Base-by-base conservation (phyloP, 495 filamentous ascomycete genomes). In the Cercophora scortea region DNA sequence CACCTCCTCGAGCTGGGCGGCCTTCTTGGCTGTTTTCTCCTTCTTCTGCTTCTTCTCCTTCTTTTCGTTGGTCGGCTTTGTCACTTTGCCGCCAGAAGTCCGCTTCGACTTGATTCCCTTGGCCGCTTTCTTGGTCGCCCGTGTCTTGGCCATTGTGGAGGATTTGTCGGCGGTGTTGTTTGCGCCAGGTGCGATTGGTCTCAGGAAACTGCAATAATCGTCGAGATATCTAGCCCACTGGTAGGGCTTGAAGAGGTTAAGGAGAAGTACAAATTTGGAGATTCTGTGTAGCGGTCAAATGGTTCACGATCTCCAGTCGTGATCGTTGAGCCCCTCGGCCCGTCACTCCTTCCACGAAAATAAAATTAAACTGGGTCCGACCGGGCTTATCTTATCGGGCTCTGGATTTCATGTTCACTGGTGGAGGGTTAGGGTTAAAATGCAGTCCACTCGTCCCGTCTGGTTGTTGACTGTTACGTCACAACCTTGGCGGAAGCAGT, bases 61-160 rank as follows among this genome's bases (percentile, higher is more conserved):
- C 13, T 16, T 40, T 13, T 50, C 53, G 32, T 52, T 48, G 40
- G 42, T 13, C 6, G 44, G 32, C 40, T 56, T 56, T 12, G 32
- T 49, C 9, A 56, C 54, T 35, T 52, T 56, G 54, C 50, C 49
- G 9, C 44, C 32, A 8, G 45, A 45, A 12, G 49, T 17, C 49
- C 45, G 44, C 39, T 42, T 41, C 15, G 44, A 39, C 44, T 56
- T 38, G 36, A 2, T 49, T 25, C 25, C 25, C 16, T 39, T 33
- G 11, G 49, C 32, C 12, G 49, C 32, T n/a, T 39, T 34, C 34
- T 52, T 45, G 34, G 35, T 15, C 13, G 53, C 7, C 12, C 50
- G 34, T 10, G 45, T 49, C 42, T 56, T 56, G 33, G 44, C 54
- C 54, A 56, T 56, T 32, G 33, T 49, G 49, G 12, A 16, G 5